Base-by-base conservation (phyloP, 305 asterid genomes). In the Fraxinus xanthoxyloides region DNA sequence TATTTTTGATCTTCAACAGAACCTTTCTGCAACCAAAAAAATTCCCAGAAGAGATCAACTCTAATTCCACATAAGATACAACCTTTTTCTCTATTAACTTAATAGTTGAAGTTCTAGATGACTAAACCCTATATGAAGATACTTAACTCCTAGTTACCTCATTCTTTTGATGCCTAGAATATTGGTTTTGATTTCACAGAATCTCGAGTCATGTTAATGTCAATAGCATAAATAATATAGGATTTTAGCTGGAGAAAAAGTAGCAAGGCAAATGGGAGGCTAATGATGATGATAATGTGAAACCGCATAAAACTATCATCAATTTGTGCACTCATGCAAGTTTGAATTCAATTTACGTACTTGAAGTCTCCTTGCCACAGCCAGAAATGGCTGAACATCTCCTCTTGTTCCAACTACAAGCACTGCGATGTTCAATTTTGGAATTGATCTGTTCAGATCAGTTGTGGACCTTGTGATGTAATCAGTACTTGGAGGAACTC, bases 331-430 rank as follows among this genome's bases (percentile, higher is more conserved):
- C 59, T 24, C 34, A 23, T 10, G 48, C 26, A 59, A 8, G 4
- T 59, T 59, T 21, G 54, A 56, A 31, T 21, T 51, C 36, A 30
- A 30, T 43, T 59, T 72, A 82, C 88, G 70, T 85, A 89, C 98
- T 93, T 92, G 95, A 87, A 96, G 97, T 86, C 94, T 91, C 87
- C 84, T 96, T 72, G 98, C 98, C 73, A 96, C 76, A 74, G 99
- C 99, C 76, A 96, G 90, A 87, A 96, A 96, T 54, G 99, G 99
- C 80, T 96, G 99, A 82, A 96, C 98, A 83, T 96, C 99, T 87
- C 99, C 99, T 88, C 99, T 90, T 73, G 99, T 96, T 84, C 99
- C 99, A 80, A 96, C 98, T 19, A 96, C 94, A 87, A 96, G 99
- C 87, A 96, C 67, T 26, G 93, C 95, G 67, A 96, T 93, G 87